phyloP scores from a whole-genome alignment of 371 early-diverging fungal species.

The Mortierella sp. region DNA sequence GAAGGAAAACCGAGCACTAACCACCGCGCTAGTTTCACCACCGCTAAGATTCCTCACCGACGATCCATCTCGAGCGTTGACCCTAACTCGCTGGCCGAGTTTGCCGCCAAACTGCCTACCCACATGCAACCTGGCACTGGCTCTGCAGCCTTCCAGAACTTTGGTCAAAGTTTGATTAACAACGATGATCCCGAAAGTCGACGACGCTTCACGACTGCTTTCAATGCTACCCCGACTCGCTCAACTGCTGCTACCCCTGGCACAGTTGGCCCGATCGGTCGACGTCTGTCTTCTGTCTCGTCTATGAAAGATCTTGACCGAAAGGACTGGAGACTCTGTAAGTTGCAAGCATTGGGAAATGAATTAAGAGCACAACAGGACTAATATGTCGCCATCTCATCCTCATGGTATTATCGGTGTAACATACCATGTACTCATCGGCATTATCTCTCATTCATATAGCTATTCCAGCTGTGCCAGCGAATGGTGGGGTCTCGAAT shows the following conservation, averaged over 20 bases:
- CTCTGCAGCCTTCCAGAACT: slow-evolving; percentile 41
- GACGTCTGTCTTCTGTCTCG: slow-evolving; percentile 33
- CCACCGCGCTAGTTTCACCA: slow-evolving; percentile 27
- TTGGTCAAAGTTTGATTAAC: slow-evolving; percentile 37
- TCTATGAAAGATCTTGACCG: slow-evolving; percentile 23
- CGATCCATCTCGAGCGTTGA: slow-evolving; percentile 38
- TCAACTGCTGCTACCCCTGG: slow-evolving; percentile 15
- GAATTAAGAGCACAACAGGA: not conserved
- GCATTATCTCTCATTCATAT: not conserved
- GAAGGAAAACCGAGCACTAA: slow-evolving; percentile 36
- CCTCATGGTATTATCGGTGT: no score
- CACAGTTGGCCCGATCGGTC: slow-evolving; percentile 7
- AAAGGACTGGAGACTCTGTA: slow-evolving; percentile 52
- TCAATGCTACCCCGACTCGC: slow-evolving; percentile 21
- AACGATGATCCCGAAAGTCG: slow-evolving; percentile 43
- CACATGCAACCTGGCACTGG: slow-evolving; percentile 43
- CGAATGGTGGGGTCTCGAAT: slow-evolving; percentile 31
- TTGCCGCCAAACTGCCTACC: slow-evolving; percentile 44
- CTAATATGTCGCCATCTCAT: no score
- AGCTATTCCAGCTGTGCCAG: slow-evolving; percentile 27
- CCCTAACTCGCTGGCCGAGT: slow-evolving; percentile 41
- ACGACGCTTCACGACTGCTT: slow-evolving; percentile 46
- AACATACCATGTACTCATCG: not conserved
- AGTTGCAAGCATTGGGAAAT: slow-evolving; percentile 1
- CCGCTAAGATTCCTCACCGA: slow-evolving; percentile 23